Conservation (phyloP, 441 rosid species). For the Bocquillonia castaneifolia region DNA sequence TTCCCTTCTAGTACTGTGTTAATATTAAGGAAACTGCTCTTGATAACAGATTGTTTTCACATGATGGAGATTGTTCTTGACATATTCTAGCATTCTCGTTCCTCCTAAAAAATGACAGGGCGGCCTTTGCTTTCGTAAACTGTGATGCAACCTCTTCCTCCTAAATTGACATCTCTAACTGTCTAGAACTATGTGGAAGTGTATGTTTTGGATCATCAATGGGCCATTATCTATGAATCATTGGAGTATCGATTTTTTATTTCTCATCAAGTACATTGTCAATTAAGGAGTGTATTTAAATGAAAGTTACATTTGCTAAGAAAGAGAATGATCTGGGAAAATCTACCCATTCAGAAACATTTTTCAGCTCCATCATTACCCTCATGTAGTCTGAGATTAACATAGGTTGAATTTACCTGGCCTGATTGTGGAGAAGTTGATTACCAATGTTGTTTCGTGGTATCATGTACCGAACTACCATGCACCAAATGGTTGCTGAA, state of each 20-base stretch:
- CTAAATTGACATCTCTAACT: not conserved
- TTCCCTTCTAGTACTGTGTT: no score
- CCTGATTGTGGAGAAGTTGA: not conserved
- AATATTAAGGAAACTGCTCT: no score
- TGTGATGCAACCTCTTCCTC: not conserved
- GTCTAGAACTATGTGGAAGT: not conserved
- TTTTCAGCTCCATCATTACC: not conserved
- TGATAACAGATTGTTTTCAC: no score
- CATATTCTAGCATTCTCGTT: no score
- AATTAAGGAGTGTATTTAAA: not conserved
- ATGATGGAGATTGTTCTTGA: no score
- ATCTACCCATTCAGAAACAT: conserved; percentile 1
- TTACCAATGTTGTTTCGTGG: not conserved
- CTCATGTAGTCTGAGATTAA: not conserved
- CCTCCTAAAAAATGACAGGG: not conserved
- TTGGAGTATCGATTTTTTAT: not conserved
- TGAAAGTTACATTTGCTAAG: not conserved
- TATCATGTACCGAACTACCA: not conserved
- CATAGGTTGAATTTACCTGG: not conserved
- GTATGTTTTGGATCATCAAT: not conserved
- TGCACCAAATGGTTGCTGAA: not conserved
- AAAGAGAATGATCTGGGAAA: not conserved
- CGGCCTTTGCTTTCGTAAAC: not conserved
- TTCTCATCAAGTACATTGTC: not conserved
- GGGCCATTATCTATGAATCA: not conserved